These are phyloP conservation scores for Wallacemonas sp. DNA, from an alignment of 208 protist genomes.

Conservation along the genomic window DNA sequence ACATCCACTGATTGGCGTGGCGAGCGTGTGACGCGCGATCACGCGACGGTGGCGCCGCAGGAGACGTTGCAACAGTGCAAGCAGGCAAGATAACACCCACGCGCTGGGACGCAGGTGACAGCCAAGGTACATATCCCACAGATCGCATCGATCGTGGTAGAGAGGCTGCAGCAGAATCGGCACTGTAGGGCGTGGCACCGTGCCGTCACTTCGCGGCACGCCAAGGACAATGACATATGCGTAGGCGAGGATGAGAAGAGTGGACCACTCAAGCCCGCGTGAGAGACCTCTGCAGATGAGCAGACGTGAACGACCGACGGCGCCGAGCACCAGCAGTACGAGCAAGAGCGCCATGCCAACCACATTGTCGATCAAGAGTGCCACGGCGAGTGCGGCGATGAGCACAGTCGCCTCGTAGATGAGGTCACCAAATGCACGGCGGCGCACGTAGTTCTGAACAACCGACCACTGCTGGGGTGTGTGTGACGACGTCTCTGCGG, in stretches of 20 bases:
- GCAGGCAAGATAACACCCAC: slow-evolving; percentile 13
- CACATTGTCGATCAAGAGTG: slow-evolving; percentile 11
- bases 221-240: slow-evolving; percentile 21
- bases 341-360: slow-evolving; percentile 12
- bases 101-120: slow-evolving; percentile 9
- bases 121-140: slow-evolving; percentile 20
- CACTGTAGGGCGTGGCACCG: no score
- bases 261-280: neutral
- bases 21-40: neutral
- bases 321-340: slow-evolving; percentile 5
- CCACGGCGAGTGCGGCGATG: slow-evolving; percentile 9
- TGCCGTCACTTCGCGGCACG: slow-evolving; percentile 3
- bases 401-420: slow-evolving; percentile 15
- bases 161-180: slow-evolving; percentile 2
- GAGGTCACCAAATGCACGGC: slow-evolving; percentile 10
- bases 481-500: no score
- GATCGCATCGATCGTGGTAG: slow-evolving; percentile 8
- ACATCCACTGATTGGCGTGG: neutral
- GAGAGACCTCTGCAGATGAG: neutral
- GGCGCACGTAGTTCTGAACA: neutral
- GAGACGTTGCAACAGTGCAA: slow-evolving; percentile 11
- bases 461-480: neutral
- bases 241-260: neutral
- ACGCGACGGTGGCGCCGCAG: neutral
- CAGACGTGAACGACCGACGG: slow-evolving; percentile 14